Conservation (phyloP, 192 early-diverging fungal genomes). For the Spinellus fusiger region DNA sequence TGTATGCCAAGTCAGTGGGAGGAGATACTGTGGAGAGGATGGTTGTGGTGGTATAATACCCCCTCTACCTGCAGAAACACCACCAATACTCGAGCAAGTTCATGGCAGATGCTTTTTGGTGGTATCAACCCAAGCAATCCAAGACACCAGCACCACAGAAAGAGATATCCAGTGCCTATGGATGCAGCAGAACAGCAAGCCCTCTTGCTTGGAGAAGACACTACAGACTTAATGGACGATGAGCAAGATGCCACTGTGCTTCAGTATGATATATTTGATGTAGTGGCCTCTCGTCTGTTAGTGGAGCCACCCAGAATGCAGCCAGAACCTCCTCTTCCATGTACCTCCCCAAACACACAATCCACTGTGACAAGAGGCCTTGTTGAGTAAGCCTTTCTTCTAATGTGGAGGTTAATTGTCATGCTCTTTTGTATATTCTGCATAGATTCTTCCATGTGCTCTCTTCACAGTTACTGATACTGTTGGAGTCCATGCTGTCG, state of each 20-base stretch:
- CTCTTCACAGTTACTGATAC: slow-evolving; percentile 25
- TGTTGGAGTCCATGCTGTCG: slow-evolving; percentile 23
- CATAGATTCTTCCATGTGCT: slow-evolving; percentile 38
- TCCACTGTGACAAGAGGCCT: not conserved
- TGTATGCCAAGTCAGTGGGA: slow-evolving; percentile 32
- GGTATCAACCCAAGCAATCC: slow-evolving; percentile 14
- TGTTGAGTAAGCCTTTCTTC: not conserved
- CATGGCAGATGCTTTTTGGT: slow-evolving; percentile 20
- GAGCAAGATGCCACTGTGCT: slow-evolving; percentile 31
- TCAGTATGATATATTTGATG: slow-evolving; percentile 10
- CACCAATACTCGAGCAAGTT: no score
- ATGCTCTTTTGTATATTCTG: not conserved
- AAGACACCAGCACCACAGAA: not conserved
- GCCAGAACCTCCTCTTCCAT: no score
- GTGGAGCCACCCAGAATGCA: not conserved
- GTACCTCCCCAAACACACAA: no score
- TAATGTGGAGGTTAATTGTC: no score
- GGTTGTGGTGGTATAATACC: slow-evolving; percentile 43
- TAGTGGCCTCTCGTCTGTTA: slow-evolving; percentile 4
- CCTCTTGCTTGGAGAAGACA: slow-evolving; percentile 7
- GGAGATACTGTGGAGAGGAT: slow-evolving; percentile 40
- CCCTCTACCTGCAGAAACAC: slow-evolving; percentile 25
- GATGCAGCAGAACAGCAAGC: slow-evolving; percentile 14
- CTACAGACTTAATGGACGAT: not conserved
- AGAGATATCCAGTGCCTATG: not conserved